These are phyloP conservation scores for Penicillium tannophilum DNA, from an alignment of 495 filamentous ascomycete species.

Conservation along the genomic window DNA sequence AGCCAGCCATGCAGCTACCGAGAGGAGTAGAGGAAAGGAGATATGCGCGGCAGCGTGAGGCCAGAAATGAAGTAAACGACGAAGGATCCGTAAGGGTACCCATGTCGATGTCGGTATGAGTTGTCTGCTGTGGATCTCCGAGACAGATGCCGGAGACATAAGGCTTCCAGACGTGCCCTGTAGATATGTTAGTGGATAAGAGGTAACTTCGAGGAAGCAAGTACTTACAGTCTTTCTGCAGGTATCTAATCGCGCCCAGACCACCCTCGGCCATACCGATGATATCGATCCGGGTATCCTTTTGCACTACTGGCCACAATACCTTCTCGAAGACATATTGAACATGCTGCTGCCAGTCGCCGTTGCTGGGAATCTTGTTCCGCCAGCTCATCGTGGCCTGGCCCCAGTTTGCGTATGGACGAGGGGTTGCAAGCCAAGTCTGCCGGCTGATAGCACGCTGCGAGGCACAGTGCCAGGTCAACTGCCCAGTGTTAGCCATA, in stretches of 20 bases:
- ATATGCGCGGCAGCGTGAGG: constrained; percentile 63
- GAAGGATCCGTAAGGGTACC: constrained; percentile 6
- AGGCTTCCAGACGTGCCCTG: constrained; percentile 39
- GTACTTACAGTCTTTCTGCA: constrained; percentile 57
- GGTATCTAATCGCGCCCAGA: constrained; percentile 52
- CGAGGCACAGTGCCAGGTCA: constrained; percentile 65
- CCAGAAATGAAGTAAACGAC: constrained; percentile 39
- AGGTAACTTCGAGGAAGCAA: constrained; percentile 1
- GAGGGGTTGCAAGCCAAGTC: constrained; percentile 56
- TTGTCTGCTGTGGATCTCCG: constrained; percentile 31
- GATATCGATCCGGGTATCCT: constrained; percentile 60
- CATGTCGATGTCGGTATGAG: constrained; percentile 21
- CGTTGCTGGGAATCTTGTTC: constrained; percentile 62
- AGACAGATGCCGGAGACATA: constrained; percentile 40
- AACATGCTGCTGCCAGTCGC: constrained; percentile 56
- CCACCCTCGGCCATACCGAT: constrained; percentile 64
- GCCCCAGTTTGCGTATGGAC: constrained; percentile 52
- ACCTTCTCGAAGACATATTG: constrained; percentile 64
- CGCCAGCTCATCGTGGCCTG: constrained; percentile 32
- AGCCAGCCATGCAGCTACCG: constrained; percentile 51
- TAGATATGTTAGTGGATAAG: not conserved
- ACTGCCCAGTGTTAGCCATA: constrained; percentile 71
- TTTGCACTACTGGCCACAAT: constrained; percentile 42
- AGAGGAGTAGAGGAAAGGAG: constrained; percentile 49
- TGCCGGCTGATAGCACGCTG: constrained; percentile 54